Base-by-base conservation (phyloP, 169 alveolate species). In the Miamiensis avidus region DNA sequence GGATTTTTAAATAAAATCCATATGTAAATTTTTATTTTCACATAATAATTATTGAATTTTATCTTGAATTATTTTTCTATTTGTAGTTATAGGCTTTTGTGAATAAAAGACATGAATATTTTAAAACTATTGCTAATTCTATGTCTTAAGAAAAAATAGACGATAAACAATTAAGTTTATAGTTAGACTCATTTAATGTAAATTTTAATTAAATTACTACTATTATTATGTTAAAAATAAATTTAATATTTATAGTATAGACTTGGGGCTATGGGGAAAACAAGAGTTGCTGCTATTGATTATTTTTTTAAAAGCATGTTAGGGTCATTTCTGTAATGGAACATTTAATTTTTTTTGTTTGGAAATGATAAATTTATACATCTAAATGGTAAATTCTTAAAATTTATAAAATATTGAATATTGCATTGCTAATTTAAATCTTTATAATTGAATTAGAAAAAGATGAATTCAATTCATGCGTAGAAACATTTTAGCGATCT, bases 131-230 rank as follows among this genome's bases (percentile, higher is more conserved):
- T 64, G 15, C 34, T 29, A 49, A 79, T 49, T 34, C n/a, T 49
- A 49, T 65, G 4, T 28, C 25, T 64, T 69, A 34, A 49, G 65
- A 65, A 1, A 79, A 29, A 32, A 30, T 31, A 25, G 65, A 79
- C n/a, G 84, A 79, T 28, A 74, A 79, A 33, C 31, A 79, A 64
- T 79, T 79, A 20, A 79, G 65, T 29, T 79, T 79, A 79, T 31
- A 49, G 34, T 65, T 34, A 16, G 84, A 79, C 64, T 79, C 84
- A 0, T 79, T 49, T 64, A 79, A 74, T 34, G 84, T 79, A 34
- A 79, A 29, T 33, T 78, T 27, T 1, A 0, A 4, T 34, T 27
- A 0, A 0, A 78, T 49, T 49, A 11, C 20, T 49, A 11, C 4
- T 49, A 11, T 49, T 49, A 49, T 49, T 20, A 49, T 49, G 20